Evolutionary conservation across 306 rosid genomes (phyloP), one percentile per base, ranked within the genome.

Genomic region (Gastrolobium villosum): DNA sequence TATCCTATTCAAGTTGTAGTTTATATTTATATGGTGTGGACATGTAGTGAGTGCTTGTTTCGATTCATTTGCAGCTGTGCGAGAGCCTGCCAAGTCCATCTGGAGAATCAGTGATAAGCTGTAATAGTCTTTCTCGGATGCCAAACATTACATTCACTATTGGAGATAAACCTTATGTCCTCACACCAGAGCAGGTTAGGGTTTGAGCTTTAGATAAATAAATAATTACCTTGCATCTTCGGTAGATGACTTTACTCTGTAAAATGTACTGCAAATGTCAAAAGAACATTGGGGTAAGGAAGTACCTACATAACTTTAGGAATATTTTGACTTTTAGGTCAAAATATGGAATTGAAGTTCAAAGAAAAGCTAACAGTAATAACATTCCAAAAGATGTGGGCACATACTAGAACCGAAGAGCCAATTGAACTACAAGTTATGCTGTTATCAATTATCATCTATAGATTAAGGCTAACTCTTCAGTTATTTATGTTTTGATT

Each of bases 141-240:
- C 98, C 98, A 15, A 83, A 84, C 83, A 70, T 93, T 41, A 81
- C 96, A 10, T 86, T 93, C 86, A 93, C 90, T 26, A 91, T 91
- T 0, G 94, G 86, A 71, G 61, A 79, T 54, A 83, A 83, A 67
- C 84, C 89, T 75, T 91, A 79, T 43, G 60, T 40, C 68, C 95
- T 93, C 82, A 91, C 95, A 69, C 95, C 93, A 4, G 85, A 93
- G 37, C 97, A 91, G 95, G 98, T 93, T 40, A 69, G 88, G 48
- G 36, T 70, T 64, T 64, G 52, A 65, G 10, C 63, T 52, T 40
- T 49, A 20, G 37, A 49, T 40, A 30, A 75, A 62, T 46, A 39
- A 75, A 49, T 36, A 75, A 49, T 36, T 49, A 49, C 65, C 13
- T n/a, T 49, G 52, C 7, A 4, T 7, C 54, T 68, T 41, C 7